These are phyloP conservation scores for Prototheca stagnorum DNA, from an alignment of 163 green algal genomes.

Conservation along the genomic window DNA sequence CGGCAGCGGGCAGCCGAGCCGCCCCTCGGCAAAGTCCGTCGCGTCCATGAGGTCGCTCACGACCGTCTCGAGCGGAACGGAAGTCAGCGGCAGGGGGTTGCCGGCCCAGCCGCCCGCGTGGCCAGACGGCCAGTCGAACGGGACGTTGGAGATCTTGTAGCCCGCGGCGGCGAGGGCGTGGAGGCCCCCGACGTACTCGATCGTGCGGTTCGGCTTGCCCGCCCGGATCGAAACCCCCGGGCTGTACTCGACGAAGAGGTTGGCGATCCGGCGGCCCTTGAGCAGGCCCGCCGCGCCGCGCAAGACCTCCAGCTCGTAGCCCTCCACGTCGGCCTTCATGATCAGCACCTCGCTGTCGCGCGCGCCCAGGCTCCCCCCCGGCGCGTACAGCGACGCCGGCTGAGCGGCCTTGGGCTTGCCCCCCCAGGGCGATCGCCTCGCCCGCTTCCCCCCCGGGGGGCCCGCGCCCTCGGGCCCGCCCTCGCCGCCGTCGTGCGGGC, in stretches of 20 bases:
- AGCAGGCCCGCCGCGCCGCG: constrained; percentile 2
- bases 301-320: constrained; percentile 51
- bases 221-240: constrained; percentile 18
- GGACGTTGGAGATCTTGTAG: constrained; percentile 8
- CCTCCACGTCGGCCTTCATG: constrained; percentile 47
- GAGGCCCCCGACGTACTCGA: not conserved
- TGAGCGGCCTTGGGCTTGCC: too few relatives aligned
- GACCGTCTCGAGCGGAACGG: not conserved
- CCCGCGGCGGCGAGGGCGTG: constrained; percentile 4
- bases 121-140: not conserved
- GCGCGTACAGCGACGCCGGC: not conserved
- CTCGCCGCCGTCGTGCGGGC: too few relatives aligned
- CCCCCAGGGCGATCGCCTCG: too few relatives aligned
- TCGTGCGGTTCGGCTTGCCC: not conserved
- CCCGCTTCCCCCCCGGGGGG: too few relatives aligned
- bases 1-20: not conserved
- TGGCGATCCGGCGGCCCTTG: constrained; percentile 5
- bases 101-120: not conserved
- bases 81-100: not conserved
- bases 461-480: too few relatives aligned
- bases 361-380: not conserved
- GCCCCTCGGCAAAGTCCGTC: not conserved
- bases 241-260: constrained; percentile 50
- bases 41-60: not conserved
- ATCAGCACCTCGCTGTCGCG: not conserved